A percentile compares a stretch with the other conserved stretches of the same genome.
Evolutionary conservation across 148 eudicot species (phyloP).

Genomic region (Beta vulgaris): DNA sequence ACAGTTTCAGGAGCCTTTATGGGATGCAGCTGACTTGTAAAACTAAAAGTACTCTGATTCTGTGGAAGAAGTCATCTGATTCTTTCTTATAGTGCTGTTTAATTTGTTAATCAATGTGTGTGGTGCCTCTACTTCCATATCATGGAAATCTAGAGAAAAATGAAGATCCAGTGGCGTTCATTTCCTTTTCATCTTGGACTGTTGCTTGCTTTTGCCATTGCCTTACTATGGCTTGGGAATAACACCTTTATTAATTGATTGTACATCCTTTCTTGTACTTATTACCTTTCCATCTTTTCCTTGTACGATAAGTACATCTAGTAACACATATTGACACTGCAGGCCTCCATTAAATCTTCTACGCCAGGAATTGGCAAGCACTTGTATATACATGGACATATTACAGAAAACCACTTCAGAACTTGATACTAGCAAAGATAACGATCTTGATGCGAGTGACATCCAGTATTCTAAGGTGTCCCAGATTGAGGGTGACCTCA

Average conservation of each 20-base stretch:
- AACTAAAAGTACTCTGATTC: neutral
- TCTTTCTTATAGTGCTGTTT: neutral
- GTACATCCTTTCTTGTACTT: neutral
- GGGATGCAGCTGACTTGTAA: neutral
- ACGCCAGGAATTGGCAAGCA: slow-evolving; percentile 87
- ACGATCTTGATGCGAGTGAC: slow-evolving; percentile 18
- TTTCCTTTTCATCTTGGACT: neutral
- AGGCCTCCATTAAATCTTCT: slow-evolving; percentile 90
- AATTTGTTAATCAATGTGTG: neutral
- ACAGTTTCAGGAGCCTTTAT: slow-evolving; percentile 3
- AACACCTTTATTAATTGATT: slow-evolving; percentile 2
- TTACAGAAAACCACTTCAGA: slow-evolving; percentile 80
- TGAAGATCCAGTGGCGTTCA: neutral
- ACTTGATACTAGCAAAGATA: slow-evolving; percentile 31
- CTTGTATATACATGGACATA: slow-evolving; percentile 82
- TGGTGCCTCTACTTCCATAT: neutral
- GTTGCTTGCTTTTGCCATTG: neutral
- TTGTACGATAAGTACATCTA: neutral
- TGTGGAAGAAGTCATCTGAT: neutral
- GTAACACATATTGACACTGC: slow-evolving; percentile 31
- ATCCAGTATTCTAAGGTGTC: slow-evolving; percentile 27
- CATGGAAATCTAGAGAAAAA: neutral
- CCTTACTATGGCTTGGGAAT: neutral
- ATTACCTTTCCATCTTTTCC: neutral
- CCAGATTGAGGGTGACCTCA: neutral